Evolutionary conservation across 306 rosid genomes (phyloP).

Genomic region (Trifolium pratense): DNA sequence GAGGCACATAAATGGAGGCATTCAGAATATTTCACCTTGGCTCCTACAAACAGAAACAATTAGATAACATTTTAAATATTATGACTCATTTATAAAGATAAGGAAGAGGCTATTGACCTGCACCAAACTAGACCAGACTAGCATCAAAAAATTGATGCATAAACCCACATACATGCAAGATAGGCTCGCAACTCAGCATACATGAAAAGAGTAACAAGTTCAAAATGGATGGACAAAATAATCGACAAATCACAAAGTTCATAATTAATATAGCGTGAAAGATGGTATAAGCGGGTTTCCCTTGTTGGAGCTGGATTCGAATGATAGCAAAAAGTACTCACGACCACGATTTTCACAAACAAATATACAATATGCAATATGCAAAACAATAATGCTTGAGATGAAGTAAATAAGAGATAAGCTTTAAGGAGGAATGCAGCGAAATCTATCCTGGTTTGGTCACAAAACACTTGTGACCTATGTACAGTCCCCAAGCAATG

Average conservation of each 20-base stretch:
- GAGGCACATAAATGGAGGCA: constrained; percentile 3
- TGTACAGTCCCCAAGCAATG: background rate
- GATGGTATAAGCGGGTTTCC: background rate
- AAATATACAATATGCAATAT: background rate
- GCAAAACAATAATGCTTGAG: background rate
- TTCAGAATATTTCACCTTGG: background rate
- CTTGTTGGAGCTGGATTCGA: background rate
- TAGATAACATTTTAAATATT: background rate
- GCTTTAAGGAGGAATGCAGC: background rate
- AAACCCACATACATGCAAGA: too few relatives aligned
- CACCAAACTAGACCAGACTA: too few relatives aligned
- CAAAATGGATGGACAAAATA: background rate
- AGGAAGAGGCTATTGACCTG: too few relatives aligned
- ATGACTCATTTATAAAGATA: too few relatives aligned
- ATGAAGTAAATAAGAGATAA: background rate
- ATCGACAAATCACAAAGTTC: background rate
- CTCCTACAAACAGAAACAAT: constrained; percentile 13
- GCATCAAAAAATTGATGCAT: too few relatives aligned
- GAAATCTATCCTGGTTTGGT: background rate
- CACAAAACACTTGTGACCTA: background rate
- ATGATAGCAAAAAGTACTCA: background rate
- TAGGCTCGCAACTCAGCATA: background rate
- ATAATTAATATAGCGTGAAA: background rate
- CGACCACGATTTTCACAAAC: background rate
- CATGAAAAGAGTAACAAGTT: background rate